A percentile compares a stretch with the other conserved stretches of the same genome.
Conservation (phyloP, 192 early-diverging fungal species). For the Helicostylum pulchrum region DNA sequence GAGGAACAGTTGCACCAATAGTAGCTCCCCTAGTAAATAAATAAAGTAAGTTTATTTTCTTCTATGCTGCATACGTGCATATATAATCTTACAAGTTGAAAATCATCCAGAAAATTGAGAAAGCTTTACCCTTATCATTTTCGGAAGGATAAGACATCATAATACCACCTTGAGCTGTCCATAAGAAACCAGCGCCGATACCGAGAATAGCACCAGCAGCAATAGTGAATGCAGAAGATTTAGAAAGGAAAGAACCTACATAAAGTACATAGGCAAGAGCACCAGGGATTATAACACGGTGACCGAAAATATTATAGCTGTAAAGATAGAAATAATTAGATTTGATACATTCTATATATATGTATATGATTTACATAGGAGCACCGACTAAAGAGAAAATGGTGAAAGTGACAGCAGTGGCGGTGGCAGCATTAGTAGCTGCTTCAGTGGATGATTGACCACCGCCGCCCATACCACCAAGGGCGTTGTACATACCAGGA, state of each 20-base stretch:
- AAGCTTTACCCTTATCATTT: slow-evolving; percentile 74
- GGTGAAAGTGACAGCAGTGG: slow-evolving; percentile 74
- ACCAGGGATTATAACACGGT: slow-evolving; percentile 63
- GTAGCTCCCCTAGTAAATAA: slow-evolving; percentile 61
- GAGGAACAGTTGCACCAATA: slow-evolving; percentile 71
- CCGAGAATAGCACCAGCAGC: slow-evolving; percentile 78
- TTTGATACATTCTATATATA: no score
- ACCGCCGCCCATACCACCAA: slow-evolving; percentile 61
- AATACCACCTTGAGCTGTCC: slow-evolving; percentile 78
- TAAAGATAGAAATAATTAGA: slow-evolving; percentile 11
- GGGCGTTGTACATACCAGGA: slow-evolving; percentile 73
- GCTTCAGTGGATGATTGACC: slow-evolving; percentile 60
- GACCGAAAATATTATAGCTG: slow-evolving; percentile 72
- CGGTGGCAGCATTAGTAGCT: slow-evolving; percentile 71
- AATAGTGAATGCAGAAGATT: slow-evolving; percentile 59
- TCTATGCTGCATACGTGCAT: no score
- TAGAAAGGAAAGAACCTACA: slow-evolving; percentile 70
- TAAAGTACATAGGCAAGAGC: slow-evolving; percentile 73
- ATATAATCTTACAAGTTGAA: slow-evolving; percentile 61
- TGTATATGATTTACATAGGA: slow-evolving; percentile 37
- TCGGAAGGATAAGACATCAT: slow-evolving; percentile 85
- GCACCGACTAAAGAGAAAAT: slow-evolving; percentile 75
- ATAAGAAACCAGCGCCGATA: slow-evolving; percentile 75
- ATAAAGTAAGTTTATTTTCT: not conserved
- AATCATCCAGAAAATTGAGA: slow-evolving; percentile 85